Base-by-base conservation (phyloP, 2,329 filamentous ascomycete species). In the Clonostachys byssicola region DNA sequence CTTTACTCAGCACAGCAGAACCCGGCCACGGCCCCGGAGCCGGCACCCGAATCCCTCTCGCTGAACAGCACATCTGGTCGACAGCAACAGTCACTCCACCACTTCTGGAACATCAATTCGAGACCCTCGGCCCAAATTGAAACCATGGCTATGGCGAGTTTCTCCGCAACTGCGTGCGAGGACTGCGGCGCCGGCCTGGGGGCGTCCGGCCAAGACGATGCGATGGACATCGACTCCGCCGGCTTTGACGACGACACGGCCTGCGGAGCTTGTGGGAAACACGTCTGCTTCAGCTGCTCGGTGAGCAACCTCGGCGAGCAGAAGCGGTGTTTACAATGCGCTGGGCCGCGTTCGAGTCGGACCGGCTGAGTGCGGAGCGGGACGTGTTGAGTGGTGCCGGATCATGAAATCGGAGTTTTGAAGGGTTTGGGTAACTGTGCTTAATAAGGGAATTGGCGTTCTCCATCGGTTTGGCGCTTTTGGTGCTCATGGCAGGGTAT, bases 211-310 rank as follows among this genome's bases (percentile, higher is more conserved):
- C 48, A 41, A 5, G 50, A 50, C 0, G 64, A 66, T 12, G 58
- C 53, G 16, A 71, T 75, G 63, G 68, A 73, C 3, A 46, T 73
- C 4, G 71, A 76, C 8, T 57, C 51, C 10, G 9, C 9, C 23
- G 23, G 23, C 8, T 10, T 30, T 10, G 35, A 47, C 4, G 58
- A 54, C 10, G 61, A 60, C 34, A 60, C 63, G 30, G 59, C 63
- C 2, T 83, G 80, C 46, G 67, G 66, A 9, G 68, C 64, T 0
- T 85, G 80, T 48, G 68, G 72, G 6, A 82, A 78, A 57, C 64
- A 71, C 12, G 77, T 84, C 13, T 84, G 80, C 61, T 78, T 75
- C 47, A 72, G 75, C 47, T 85, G 81, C 56, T 81, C 79, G 1
- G 70, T 83, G 39, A 80, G 75, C 50, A 79, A 80, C 51, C 62